These are phyloP conservation scores for Dactylella cylindrospora DNA, from an alignment of 2,329 filamentous ascomycete species.

Conservation along the genomic window DNA sequence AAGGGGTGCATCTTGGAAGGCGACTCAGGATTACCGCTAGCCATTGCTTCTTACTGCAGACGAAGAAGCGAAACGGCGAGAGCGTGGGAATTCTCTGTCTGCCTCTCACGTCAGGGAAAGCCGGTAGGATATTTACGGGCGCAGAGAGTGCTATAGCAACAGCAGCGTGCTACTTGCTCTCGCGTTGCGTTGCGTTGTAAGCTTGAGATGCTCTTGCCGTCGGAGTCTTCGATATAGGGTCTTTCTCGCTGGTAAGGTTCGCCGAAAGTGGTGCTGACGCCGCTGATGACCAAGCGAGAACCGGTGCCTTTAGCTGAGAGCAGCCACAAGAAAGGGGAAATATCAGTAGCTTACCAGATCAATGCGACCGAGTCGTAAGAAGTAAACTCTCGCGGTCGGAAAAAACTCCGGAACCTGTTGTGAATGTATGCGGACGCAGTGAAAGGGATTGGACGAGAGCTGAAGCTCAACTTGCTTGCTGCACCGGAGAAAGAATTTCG, in stretches of 20 bases:
- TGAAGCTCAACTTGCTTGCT: no score
- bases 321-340: slow-evolving; percentile 2
- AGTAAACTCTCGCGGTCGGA: slow-evolving; percentile 1
- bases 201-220: no score
- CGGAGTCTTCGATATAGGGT: no score
- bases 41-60: no score
- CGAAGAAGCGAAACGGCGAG: background rate
- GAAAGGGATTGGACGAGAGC: slow-evolving; percentile 17
- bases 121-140: background rate
- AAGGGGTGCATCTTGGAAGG: slow-evolving; percentile 29
- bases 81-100: background rate
- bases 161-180: background rate
- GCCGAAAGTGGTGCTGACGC: background rate
- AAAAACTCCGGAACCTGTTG: slow-evolving; percentile 13
- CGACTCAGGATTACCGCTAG: slow-evolving; percentile 36
- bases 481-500: slow-evolving; percentile 21
- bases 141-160: background rate
- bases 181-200: slow-evolving; percentile 24
- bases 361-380: slow-evolving; percentile 5
- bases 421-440: slow-evolving; percentile 1
- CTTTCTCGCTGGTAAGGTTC: background rate
- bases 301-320: slow-evolving; percentile 36
- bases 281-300: slow-evolving; percentile 2
- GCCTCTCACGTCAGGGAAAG: background rate
- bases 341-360: slow-evolving; percentile 27